A percentile compares a stretch with the other conserved stretches of the same genome.
Evolutionary conservation across 208 protist species (phyloP).

Genomic region (Trypanosoma platydactyli): DNA sequence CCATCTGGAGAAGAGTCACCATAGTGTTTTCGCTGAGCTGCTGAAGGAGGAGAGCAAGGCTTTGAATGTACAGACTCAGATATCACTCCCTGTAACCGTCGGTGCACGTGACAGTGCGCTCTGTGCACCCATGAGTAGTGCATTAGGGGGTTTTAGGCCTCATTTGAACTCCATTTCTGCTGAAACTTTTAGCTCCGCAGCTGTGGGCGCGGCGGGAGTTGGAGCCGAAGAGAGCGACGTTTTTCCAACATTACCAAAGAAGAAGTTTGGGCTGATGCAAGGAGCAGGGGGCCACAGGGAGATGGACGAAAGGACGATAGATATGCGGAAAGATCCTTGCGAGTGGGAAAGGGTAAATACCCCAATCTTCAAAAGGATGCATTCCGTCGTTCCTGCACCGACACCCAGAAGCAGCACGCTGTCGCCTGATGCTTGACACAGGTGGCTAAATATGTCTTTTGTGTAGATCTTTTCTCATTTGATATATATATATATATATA

Average conservation of each 20-base stretch:
- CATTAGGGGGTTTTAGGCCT: too few species aligned
- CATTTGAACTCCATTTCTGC: too few species aligned
- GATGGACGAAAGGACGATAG: neutral
- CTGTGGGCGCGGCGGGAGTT: neutral
- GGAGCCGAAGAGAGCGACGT: neutral
- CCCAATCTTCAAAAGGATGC: neutral
- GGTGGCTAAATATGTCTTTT: slow-evolving; percentile 14
- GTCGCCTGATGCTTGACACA: slow-evolving; percentile 1
- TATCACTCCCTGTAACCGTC: neutral
- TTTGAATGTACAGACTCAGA: neutral
- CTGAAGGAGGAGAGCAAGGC: neutral
- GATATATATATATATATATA: neutral
- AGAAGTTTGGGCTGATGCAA: neutral
- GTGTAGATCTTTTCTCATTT: neutral
- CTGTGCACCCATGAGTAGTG: too few species aligned
- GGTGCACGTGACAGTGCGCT: too few species aligned
- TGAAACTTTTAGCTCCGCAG: too few species aligned
- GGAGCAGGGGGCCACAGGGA: too few species aligned
- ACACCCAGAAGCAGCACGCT: neutral
- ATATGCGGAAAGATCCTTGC: neutral
- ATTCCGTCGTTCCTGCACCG: neutral
- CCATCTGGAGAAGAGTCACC: slow-evolving; percentile 10
- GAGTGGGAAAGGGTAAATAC: slow-evolving; percentile 4
- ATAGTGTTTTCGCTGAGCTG: neutral
- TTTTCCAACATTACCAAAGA: neutral